phyloP scores from a whole-genome alignment of 2,329 filamentous ascomycete species.

The Hypoxylon rubiginosum region DNA sequence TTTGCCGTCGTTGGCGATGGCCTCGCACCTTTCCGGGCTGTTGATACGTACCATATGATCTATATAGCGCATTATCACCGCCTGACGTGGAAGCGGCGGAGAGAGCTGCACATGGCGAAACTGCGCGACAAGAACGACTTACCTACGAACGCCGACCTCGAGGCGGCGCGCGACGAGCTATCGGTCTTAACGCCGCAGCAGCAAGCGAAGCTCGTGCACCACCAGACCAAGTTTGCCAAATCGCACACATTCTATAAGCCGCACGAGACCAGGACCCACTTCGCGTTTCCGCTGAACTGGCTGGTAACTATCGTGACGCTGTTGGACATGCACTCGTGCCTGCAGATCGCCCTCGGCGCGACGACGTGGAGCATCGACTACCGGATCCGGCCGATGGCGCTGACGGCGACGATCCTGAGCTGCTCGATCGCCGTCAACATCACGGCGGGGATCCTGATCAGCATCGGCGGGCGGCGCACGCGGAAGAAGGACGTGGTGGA shows the following conservation, averaged over 20 bases:
- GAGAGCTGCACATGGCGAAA: slow-evolving; percentile 71
- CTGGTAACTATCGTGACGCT: slow-evolving; percentile 84
- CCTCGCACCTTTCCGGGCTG: slow-evolving; percentile 78
- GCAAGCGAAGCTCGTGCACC: slow-evolving; percentile 78
- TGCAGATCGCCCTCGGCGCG: slow-evolving; percentile 84
- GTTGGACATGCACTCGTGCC: slow-evolving; percentile 81
- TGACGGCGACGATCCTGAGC: slow-evolving; percentile 85
- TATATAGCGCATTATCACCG: slow-evolving; percentile 80
- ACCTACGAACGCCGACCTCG: slow-evolving; percentile 61
- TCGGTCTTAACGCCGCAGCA: slow-evolving; percentile 75
- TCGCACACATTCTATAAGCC: slow-evolving; percentile 92
- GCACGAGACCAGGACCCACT: slow-evolving; percentile 85
- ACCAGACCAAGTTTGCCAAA: slow-evolving; percentile 83
- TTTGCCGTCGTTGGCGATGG: slow-evolving; percentile 80
- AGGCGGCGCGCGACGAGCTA: slow-evolving; percentile 61
- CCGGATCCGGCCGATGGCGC: slow-evolving; percentile 74
- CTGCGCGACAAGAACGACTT: slow-evolving; percentile 78
- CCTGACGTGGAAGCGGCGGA: slow-evolving; percentile 74
- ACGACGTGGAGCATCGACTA: slow-evolving; percentile 85
- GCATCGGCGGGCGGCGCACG: slow-evolving; percentile 79
- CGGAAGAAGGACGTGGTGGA: slow-evolving; percentile 89
- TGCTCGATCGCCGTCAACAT: slow-evolving; percentile 84
- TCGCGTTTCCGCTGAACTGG: slow-evolving; percentile 80
- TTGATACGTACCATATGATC: slow-evolving; percentile 91
- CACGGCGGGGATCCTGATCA: slow-evolving; percentile 81